These are phyloP conservation scores for Stagonosporopsis cucurbitacearum DNA, from an alignment of 2,329 filamentous ascomycete species.

Conservation along the genomic window DNA sequence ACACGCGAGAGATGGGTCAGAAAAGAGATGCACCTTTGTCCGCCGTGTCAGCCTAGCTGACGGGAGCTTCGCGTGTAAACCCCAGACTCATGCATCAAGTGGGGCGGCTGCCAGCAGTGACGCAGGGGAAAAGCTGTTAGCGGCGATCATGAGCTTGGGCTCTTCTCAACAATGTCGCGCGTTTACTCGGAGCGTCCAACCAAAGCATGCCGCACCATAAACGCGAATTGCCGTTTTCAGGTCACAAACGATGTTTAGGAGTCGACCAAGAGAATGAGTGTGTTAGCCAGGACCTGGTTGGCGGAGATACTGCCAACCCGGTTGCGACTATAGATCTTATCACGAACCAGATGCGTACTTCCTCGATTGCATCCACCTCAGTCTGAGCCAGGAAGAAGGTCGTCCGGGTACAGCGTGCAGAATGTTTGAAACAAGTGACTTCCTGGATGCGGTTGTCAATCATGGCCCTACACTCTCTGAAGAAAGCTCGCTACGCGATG, in stretches of 20 bases:
- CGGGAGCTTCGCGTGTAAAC: slow-evolving; percentile 1
- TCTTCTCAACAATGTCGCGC: neutral
- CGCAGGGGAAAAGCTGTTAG: slow-evolving; percentile 11
- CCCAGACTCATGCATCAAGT: neutral
- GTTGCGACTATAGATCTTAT: too few species aligned
- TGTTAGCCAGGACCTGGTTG: too few species aligned
- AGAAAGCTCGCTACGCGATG: neutral
- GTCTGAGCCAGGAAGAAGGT: neutral
- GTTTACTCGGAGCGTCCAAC: too few species aligned
- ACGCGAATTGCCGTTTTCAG: neutral
- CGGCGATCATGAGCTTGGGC: slow-evolving; percentile 8
- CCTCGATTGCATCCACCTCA: neutral
- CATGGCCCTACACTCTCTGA: neutral
- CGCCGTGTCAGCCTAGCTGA: slow-evolving; percentile 7
- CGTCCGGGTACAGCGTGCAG: too few species aligned
- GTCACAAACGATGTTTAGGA: too few species aligned
- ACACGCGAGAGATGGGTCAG: neutral
- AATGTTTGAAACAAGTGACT: too few species aligned
- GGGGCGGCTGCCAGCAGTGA: slow-evolving; percentile 1
- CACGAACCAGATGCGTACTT: neutral
- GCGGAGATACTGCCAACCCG: too few species aligned
- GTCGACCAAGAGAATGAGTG: too few species aligned
- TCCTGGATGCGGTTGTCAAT: too few species aligned
- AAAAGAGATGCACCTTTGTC: neutral
- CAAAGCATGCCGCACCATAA: neutral